Evolutionary conservation across 441 rosid genomes (phyloP), one percentile per base, ranked within the genome.

Genomic region (Aquilaria agallochum): DNA sequence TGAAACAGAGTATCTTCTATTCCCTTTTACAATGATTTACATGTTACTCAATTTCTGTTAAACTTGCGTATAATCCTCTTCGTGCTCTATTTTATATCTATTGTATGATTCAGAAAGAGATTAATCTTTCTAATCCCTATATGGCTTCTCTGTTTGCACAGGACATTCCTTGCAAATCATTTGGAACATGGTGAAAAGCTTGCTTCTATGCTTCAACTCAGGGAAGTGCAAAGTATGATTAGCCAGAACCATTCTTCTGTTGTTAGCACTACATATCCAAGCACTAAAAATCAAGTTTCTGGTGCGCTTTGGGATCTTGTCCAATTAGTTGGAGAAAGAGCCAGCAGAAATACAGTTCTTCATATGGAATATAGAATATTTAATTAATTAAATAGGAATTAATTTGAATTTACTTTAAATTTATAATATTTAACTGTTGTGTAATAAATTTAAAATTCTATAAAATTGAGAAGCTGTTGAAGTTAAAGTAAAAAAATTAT

Each of bases 121-220:
- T 15, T 15, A 15, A 15, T 14, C 56, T n/a, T 44, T 10, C 44
- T 40, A 40, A 40, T 40, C 42, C 45, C 59, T 57, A 49, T 59
- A 40, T 59, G 45, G 32, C 53, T 67, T 51, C 69, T 62, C 73
- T 60, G 48, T 64, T 53, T 67, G 74, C 52, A 61, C 87, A 95
- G 99, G 97, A 75, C 76, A 83, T 48, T 72, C 98, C 62, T 80
- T 95, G 76, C 97, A 81, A 75, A 76, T 71, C 56, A 78, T 92
- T 74, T 95, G 84, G 98, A 88, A 74, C 95, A 92, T 76, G 98
- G 99, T 68, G 99, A 95, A 81, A 95, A 95, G 76, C 88, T 95
- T 75, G 83, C 94, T 78, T 96, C 90, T 62, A 85, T 92, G 80
- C 79, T 86, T 71, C 94, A 86, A 62, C 83, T 95, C 63, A 80